Conservation (phyloP, 1,284 basidiomycete genomes). For the Gymnopus androsaceus region DNA sequence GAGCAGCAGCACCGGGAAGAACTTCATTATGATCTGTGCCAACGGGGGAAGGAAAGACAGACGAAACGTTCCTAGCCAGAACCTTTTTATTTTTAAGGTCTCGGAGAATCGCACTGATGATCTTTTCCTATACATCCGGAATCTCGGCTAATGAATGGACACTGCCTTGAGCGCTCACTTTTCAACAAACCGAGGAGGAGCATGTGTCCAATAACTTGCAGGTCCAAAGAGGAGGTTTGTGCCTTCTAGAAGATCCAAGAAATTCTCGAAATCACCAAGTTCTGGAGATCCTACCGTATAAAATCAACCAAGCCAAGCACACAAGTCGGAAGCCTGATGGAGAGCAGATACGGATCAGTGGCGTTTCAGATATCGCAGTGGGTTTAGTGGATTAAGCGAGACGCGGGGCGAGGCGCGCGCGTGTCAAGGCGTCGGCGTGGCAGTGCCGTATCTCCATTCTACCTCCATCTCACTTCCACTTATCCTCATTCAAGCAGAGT, state of each 20-base stretch:
- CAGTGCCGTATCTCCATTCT: too few species aligned
- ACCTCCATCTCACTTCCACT: too few species aligned
- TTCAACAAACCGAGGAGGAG: background rate
- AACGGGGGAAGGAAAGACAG: constrained; percentile 2
- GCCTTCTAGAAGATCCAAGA: too few species aligned
- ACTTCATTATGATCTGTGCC: constrained; percentile 4
- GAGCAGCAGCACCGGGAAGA: background rate
- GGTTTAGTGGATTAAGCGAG: too few species aligned
- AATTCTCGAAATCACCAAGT: background rate
- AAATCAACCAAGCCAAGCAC: too few species aligned
- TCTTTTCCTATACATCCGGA: background rate
- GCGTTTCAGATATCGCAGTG: too few species aligned
- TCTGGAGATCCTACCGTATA: background rate
- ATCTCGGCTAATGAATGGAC: background rate
- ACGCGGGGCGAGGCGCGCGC: too few species aligned
- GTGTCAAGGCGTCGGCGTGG: too few species aligned
- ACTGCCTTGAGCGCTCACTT: background rate
- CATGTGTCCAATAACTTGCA: background rate
- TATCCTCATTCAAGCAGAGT: too few species aligned
- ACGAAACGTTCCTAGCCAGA: background rate
- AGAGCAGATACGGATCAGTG: too few species aligned
- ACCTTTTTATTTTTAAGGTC: background rate
- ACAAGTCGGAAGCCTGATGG: too few species aligned
- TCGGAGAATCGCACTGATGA: background rate
- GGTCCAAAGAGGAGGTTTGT: too few species aligned